Evolutionary conservation across 176 grass and related monocot genomes (phyloP), one percentile per base, ranked within the genome.

Genomic region (Tuctoria greenei): DNA sequence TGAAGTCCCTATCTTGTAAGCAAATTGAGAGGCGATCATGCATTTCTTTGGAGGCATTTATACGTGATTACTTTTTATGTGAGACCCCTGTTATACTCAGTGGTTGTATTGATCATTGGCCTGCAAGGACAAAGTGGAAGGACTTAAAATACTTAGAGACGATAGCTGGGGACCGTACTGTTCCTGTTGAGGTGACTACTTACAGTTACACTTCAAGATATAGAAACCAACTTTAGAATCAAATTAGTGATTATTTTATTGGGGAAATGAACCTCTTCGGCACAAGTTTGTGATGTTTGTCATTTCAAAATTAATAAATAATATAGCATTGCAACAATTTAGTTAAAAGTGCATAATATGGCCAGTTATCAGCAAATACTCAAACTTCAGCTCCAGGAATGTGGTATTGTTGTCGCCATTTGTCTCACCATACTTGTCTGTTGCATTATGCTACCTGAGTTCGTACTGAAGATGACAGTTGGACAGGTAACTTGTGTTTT

Each of bases 31-130:
- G 86, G 84, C 80, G 77, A 58, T 67, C 83, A 61, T 88, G 83
- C 55, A 82, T 98, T 78, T 88, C 91, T 76, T 98, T 98, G 85
- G 95, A 98, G 83, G 72, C 84, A 76, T 98, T 98, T 86, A 88
- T 92, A 84, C 50, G 26, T 61, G 84, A 98, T 87, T 94, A 92
- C 80, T 90, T 98, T 83, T 82, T 92, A 87, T 82, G 79, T 34
- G 88, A 94, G 86, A 86, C 73, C 61, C 95, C 95, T 56, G 85
- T 98, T 64, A 92, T 98, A 88, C 88, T 98, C 74, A 86, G 89
- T 56, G 95, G 84, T 52, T 94, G 84, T 86, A 93, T 97, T 80
- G 88, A 97, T 54, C 86, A 91, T 55, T 97, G 95, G 95, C 91
- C 95, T 17, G 95, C 95, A 28, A 83, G 79, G 73, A 84, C 76